A percentile compares a stretch with the other conserved stretches of the same genome.
These are phyloP conservation scores for Colletotrichum sp. DNA, from an alignment of 2,329 filamentous ascomycete species.

Conservation along the genomic window DNA sequence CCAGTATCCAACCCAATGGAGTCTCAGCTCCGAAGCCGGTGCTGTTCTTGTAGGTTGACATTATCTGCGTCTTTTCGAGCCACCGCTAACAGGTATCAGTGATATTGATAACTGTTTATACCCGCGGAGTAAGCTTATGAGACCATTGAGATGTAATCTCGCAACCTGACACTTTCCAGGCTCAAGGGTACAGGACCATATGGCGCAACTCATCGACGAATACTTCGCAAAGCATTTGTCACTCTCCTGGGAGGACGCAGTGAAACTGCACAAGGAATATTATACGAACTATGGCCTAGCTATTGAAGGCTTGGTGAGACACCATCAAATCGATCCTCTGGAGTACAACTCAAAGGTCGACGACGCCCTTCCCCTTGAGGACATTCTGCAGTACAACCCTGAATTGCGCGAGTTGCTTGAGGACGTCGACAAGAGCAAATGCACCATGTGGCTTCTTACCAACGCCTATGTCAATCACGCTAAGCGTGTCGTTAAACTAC, in stretches of 20 bases:
- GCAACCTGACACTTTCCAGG: constrained; percentile 45
- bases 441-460: constrained; percentile 92
- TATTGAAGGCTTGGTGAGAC: constrained; percentile 90
- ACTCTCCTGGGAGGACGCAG: constrained; percentile 79
- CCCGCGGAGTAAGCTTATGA: constrained; percentile 70
- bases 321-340: constrained; percentile 93
- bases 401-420: constrained; percentile 77
- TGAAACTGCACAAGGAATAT: constrained; percentile 85
- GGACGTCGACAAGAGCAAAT: constrained; percentile 83
- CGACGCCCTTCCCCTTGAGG: constrained; percentile 88
- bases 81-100: constrained; percentile 51
- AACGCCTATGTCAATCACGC: constrained; percentile 95
- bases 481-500: constrained; percentile 77
- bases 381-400: constrained; percentile 80
- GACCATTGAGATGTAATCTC: background rate
- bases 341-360: constrained; percentile 96
- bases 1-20: constrained; percentile 35
- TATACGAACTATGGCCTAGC: constrained; percentile 97
- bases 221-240: constrained; percentile 74
- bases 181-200: constrained; percentile 84
- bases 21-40: constrained; percentile 40
- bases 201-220: constrained; percentile 80
- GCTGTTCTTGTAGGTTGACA: constrained; percentile 45
- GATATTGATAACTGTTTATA: constrained; percentile 99
- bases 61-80: no score